Base-by-base conservation (phyloP, 2,329 filamentous ascomycete genomes). In the Epichloe baconii region DNA sequence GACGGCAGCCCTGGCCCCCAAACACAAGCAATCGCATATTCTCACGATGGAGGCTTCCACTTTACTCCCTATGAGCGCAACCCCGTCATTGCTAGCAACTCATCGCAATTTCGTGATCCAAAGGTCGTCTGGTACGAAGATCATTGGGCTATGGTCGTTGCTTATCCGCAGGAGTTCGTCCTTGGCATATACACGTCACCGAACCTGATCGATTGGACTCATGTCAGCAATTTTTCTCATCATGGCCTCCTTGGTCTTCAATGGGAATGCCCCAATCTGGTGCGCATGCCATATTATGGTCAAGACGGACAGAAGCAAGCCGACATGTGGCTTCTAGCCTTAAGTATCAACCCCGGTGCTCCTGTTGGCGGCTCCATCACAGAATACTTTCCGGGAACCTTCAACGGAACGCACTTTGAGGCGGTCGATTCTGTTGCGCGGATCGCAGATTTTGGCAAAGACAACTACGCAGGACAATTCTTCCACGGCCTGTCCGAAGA, bases 351-450 rank as follows among this genome's bases (percentile, higher is more conserved):
- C 56, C 78, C 77, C 0, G 78, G 77, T 5, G 76, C 75, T 0
- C 78, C 78, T 0, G 64, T 74, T 0, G 78, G 78, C 8, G 78
- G 78, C 0, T 78, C 74, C 1, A 70, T 74, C 17, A 71, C 70
- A 1, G 63, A 80, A 60, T 82, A 81, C 59, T 78, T 77, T 66
- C 65, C 75, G 0, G 80, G 81, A 4, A 66, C 63, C 2, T 84
- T 83, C 67, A 81, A 85, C 55, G 81, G 80, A n/a, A 82, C 78
- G 0, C 76, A 80, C 59, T 84, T 82, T 53, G 54, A 58, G n/a
- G 55, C 63, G 10, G 55, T 63, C 11, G 63, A 65, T 7, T 54
- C 53, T 2, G 58, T 57, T 6, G 57, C 64, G 1, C 51, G 65
- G 7, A 57, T 64, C 4, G 57, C 62, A 0, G 66, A 68, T 47